Conservation (phyloP, 352 stramenopile genomes). For the Phytophthora ramorum region DNA sequence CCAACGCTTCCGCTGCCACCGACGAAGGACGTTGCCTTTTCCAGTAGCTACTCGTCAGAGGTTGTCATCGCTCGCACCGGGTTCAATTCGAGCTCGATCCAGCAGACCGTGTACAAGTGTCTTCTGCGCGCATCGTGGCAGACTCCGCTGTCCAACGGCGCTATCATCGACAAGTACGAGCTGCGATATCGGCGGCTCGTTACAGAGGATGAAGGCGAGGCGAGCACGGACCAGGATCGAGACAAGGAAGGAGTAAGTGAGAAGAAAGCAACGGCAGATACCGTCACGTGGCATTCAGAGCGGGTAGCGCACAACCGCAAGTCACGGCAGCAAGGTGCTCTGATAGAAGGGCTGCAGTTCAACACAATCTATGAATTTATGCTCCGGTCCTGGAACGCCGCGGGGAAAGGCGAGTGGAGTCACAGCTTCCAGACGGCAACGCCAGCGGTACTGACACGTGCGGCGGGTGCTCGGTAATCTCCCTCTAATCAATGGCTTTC, state of each 20-base stretch:
- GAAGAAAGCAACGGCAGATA: conserved; percentile 1
- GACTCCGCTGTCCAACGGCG: conserved; percentile 71
- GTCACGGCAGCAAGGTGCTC: conserved; percentile 37
- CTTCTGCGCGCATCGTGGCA: conserved; percentile 56
- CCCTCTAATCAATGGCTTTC: conserved; percentile 46
- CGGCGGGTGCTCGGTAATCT: conserved; percentile 9
- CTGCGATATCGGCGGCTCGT: conserved; percentile 55
- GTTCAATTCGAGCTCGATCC: conserved; percentile 32
- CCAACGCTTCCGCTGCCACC: conserved; percentile 42
- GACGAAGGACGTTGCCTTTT: conserved; percentile 34
- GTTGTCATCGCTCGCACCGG: conserved; percentile 44
- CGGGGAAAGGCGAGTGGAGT: conserved; percentile 68
- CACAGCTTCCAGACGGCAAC: conserved; percentile 49
- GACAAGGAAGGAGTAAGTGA: background rate
- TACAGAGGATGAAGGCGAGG: conserved; percentile 37
- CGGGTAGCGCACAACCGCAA: conserved; percentile 52
- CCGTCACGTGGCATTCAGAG: conserved; percentile 50
- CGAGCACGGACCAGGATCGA: conserved; percentile 3
- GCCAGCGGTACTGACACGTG: conserved; percentile 37
- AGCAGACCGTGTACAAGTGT: conserved; percentile 68
- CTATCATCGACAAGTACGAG: conserved; percentile 79
- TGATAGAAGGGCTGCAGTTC: conserved; percentile 67
- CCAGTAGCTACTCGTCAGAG: conserved; percentile 49
- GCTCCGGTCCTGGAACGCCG: conserved; percentile 66
- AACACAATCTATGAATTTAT: conserved; percentile 63